Evolutionary conservation across 2,329 filamentous ascomycete species (phyloP).

Genomic region (Fusarium praegraminearum): DNA sequence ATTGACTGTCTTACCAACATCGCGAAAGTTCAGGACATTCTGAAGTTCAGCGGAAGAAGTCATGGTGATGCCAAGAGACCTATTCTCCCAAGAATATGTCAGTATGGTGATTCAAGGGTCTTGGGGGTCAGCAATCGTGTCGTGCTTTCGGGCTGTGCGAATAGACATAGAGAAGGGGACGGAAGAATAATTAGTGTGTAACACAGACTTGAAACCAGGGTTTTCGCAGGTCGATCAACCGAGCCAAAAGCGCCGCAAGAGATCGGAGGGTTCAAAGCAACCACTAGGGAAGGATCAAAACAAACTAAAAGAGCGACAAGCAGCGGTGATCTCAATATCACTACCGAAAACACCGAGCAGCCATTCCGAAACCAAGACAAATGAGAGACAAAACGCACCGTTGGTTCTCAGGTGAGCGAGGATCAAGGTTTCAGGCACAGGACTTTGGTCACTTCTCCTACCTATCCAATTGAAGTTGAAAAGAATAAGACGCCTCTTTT

Average conservation of each 20-base stretch:
- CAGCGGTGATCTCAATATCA: slow-evolving; percentile 36
- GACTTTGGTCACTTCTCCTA: neutral
- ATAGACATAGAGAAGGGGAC: neutral
- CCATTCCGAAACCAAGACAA: slow-evolving; percentile 28
- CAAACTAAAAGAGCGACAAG: slow-evolving; percentile 26
- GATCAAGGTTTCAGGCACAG: slow-evolving; percentile 24
- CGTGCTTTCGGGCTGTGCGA: slow-evolving; percentile 8
- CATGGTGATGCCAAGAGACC: slow-evolving; percentile 34
- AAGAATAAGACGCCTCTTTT: neutral
- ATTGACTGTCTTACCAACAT: slow-evolving; percentile 78
- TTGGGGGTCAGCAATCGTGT: slow-evolving; percentile 1
- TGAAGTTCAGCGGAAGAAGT: slow-evolving; percentile 38
- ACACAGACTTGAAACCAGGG: slow-evolving; percentile 24
- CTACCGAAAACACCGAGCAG: slow-evolving; percentile 30
- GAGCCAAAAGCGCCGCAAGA: slow-evolving; percentile 24
- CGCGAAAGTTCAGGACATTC: slow-evolving; percentile 77
- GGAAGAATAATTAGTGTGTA: slow-evolving; percentile 19
- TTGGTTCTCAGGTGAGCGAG: slow-evolving; percentile 23
- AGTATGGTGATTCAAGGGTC: neutral
- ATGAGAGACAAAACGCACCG: slow-evolving; percentile 16
- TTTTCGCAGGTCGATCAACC: slow-evolving; percentile 33
- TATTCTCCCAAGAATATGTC: neutral
- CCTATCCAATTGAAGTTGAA: neutral
- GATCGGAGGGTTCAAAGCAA: slow-evolving; percentile 29
- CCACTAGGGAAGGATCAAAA: slow-evolving; percentile 22